phyloP scores from a whole-genome alignment of 208 protist species.

The Trypanosoma theileri region DNA sequence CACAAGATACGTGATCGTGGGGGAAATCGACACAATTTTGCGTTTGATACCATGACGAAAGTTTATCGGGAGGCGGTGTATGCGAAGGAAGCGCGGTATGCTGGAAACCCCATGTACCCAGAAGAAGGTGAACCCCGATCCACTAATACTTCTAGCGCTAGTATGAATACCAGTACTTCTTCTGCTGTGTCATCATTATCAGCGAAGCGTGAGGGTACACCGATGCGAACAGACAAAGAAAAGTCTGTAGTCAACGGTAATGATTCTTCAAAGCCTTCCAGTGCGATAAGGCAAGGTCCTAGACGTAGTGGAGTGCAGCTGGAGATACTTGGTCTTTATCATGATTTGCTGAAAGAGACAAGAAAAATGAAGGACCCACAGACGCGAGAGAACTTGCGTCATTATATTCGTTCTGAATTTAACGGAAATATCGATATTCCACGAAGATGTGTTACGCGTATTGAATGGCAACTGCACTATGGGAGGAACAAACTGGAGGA shows the following conservation, averaged over 20 bases:
- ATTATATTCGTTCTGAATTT: slow-evolving; percentile 78
- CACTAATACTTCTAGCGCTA: neutral
- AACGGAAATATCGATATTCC: slow-evolving; percentile 59
- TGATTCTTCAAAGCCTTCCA: neutral
- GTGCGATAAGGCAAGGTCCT: neutral
- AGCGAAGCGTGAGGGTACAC: too few species aligned
- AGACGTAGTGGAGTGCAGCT: slow-evolving; percentile 80
- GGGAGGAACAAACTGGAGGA: slow-evolving; percentile 83
- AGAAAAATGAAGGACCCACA: slow-evolving; percentile 53
- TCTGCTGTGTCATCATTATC: neutral
- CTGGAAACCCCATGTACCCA: slow-evolving; percentile 42
- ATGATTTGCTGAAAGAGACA: slow-evolving; percentile 63
- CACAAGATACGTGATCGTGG: slow-evolving; percentile 55
- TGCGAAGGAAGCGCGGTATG: slow-evolving; percentile 29
- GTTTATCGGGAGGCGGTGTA: slow-evolving; percentile 76
- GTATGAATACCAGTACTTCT: neutral
- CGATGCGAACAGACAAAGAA: neutral
- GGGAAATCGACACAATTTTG: slow-evolving; percentile 53
- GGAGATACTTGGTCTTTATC: slow-evolving; percentile 73
- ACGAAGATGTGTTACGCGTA: slow-evolving; percentile 64
- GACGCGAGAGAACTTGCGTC: slow-evolving; percentile 42
- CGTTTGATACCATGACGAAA: slow-evolving; percentile 70
- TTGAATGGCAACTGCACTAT: slow-evolving; percentile 85
- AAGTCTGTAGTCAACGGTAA: neutral
- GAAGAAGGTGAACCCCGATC: slow-evolving; percentile 12